These are phyloP conservation scores for Oryza longistaminata DNA, from an alignment of 176 grass and related monocot genomes.

Conservation along the genomic window DNA sequence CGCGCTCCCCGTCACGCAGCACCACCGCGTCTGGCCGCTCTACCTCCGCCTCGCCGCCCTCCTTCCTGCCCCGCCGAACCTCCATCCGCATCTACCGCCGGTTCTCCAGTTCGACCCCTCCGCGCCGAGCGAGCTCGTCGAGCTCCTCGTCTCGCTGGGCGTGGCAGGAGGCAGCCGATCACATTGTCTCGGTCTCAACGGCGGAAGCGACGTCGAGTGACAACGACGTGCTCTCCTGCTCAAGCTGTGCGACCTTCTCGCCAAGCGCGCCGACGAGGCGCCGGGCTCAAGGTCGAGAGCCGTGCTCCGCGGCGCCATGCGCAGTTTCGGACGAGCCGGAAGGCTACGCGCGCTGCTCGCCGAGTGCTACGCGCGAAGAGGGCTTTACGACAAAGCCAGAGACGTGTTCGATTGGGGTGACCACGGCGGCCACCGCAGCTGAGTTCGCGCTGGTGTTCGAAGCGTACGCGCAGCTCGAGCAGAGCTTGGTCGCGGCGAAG, in stretches of 20 bases:
- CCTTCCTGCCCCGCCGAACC: slow-evolving; percentile 66
- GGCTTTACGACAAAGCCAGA: slow-evolving; percentile 65
- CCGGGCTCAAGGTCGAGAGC: slow-evolving; percentile 66
- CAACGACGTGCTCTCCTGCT: slow-evolving; percentile 54
- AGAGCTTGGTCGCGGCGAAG: slow-evolving; percentile 69
- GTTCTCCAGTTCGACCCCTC: slow-evolving; percentile 78
- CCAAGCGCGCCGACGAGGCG: slow-evolving; percentile 71
- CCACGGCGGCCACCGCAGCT: slow-evolving; percentile 51
- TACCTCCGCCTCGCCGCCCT: slow-evolving; percentile 68
- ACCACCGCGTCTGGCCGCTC: slow-evolving; percentile 80
- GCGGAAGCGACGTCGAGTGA: too few species aligned
- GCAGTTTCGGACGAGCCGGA: slow-evolving; percentile 65
- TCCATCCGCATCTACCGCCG: slow-evolving; percentile 68
- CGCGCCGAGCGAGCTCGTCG: slow-evolving; percentile 76
- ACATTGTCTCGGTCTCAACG: slow-evolving; percentile 65
- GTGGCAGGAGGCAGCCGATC: slow-evolving; percentile 71
- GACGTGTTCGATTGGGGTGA: slow-evolving; percentile 74
- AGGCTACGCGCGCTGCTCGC: slow-evolving; percentile 64
- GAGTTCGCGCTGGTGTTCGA: slow-evolving; percentile 89
- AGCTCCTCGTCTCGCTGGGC: slow-evolving; percentile 56
- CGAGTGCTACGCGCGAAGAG: slow-evolving; percentile 31
- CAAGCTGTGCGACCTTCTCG: slow-evolving; percentile 71
- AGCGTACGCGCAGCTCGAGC: slow-evolving; percentile 71
- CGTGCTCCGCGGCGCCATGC: slow-evolving; percentile 61
- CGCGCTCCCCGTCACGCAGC: slow-evolving; percentile 77